Percentiles rank a stretch among this genome's conserved stretches.
Evolutionary conservation across 257 asterid species (phyloP).

Genomic region (Solanum medicagineum): DNA sequence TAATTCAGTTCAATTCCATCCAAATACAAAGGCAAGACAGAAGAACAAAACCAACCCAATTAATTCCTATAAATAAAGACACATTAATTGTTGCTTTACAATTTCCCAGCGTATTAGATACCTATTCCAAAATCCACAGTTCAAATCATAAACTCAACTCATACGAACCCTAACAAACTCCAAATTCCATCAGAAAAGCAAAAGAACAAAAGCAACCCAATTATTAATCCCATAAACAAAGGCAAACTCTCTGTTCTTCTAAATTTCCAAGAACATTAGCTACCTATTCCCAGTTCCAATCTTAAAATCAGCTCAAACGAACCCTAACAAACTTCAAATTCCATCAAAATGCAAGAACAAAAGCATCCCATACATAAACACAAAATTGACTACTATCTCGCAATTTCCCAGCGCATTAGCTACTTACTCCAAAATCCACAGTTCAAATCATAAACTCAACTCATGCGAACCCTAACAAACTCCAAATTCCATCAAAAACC

Average conservation of each 20-base stretch:
- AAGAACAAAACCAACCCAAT: too few relatives aligned
- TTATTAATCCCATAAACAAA: not conserved
- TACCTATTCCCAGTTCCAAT: not conserved
- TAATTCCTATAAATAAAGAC: not conserved
- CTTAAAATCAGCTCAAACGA: not conserved
- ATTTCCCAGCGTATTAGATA: not conserved
- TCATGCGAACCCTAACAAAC: not conserved
- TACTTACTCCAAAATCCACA: not conserved
- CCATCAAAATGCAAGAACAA: not conserved
- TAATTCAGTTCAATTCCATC: not conserved
- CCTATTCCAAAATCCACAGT: not conserved
- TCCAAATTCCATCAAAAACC: not conserved
- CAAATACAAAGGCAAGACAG: not conserved
- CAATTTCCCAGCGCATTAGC: not conserved
- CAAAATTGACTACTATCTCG: not conserved
- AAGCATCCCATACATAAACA: not conserved
- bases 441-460: not conserved
- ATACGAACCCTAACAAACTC: too few relatives aligned
- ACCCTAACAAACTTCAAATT: not conserved
- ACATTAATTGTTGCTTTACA: not conserved
- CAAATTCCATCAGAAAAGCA: too few relatives aligned
- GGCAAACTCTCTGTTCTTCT: not conserved
- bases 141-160: not conserved
- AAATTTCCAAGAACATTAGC: not conserved
- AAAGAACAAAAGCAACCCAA: not conserved